Base-by-base conservation (phyloP, 1,284 basidiomycete genomes). In the Xerocomus subilludens region DNA sequence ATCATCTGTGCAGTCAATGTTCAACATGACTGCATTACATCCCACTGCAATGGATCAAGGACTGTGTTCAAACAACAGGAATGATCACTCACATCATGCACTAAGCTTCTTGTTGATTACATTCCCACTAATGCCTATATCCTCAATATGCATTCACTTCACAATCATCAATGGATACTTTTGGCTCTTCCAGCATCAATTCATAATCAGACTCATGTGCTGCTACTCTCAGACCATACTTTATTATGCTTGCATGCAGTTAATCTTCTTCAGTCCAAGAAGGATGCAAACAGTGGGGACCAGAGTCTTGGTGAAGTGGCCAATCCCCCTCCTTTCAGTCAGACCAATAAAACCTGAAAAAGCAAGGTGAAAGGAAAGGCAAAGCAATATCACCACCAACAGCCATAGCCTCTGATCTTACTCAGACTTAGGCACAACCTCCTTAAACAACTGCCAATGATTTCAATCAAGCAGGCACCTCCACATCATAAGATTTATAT, bases 1-100 rank as follows among this genome's bases (percentile, higher is more conserved):
- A 20, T 70, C 6, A 55, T 64, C 30, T 70, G 62, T 27, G 32
- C 7, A 21, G 60, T 64, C 51, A 70, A 64, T 18, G 14, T 64
- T 8, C 47, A 64, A 14, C 63, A 49, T 30, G 63, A 64, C 35
- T 64, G 63, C 18, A 5, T 16, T 27, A 49, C 13, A 35, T 33
- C 45, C 10, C 47, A 20, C 4, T 64, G 63, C 30, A 49, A 27
- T 64, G 23, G 21, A 20, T 49, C 63, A 21, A 33, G 20, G 14
- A 21, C 55, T 42, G 18, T 56, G 55, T 35, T 64, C 27, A 23
- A 64, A 51, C 6, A 27, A 23, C 63, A 49, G 35, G 63, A 64
- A 27, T 21, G 14, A 2, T 49, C 35, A 33, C 32, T 35, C 23
- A 64, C 47, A 18, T 35, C 30, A 6, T 45, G 23, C 5, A 35